Evolutionary conservation across 129 eudicot species (phyloP).

Genomic region (Pseudognaphalium luteoalbum): DNA sequence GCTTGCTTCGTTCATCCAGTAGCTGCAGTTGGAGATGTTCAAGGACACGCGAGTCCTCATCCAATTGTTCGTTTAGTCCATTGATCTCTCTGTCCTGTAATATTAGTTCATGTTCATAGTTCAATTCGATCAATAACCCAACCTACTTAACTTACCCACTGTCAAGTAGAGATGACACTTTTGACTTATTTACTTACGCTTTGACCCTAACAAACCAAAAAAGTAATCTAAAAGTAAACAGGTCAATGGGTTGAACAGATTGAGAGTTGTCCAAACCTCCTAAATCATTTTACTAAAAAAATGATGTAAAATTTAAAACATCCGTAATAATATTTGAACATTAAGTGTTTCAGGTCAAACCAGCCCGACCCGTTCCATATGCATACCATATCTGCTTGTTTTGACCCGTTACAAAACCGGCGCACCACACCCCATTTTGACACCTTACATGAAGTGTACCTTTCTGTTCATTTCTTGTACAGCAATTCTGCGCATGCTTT

Average conservation of each 20-base stretch:
- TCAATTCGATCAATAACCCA: neutral
- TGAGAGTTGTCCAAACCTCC: neutral
- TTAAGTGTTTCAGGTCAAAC: neutral
- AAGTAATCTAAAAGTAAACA: neutral
- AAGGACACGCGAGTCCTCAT: slow-evolving; percentile 75
- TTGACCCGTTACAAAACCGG: neutral
- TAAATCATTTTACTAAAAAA: neutral
- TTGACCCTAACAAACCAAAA: neutral
- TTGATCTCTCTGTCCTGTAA: slow-evolving; percentile 92
- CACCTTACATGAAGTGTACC: slow-evolving; percentile 34
- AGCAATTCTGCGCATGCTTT: slow-evolving; percentile 93
- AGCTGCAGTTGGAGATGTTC: slow-evolving; percentile 93
- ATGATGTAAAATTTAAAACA: neutral
- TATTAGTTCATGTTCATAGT: neutral
- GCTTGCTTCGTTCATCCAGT: slow-evolving; percentile 87
- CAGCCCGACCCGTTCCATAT: neutral
- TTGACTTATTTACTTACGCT: neutral
- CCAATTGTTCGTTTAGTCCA: slow-evolving; percentile 80
- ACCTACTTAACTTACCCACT: neutral
- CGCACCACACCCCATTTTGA: neutral
- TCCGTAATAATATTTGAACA: neutral
- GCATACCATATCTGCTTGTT: neutral
- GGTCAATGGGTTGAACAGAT: neutral
- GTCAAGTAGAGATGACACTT: neutral
- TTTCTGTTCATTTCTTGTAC: slow-evolving; percentile 94